phyloP scores from a whole-genome alignment of 176 grass and related monocot genomes.

The Cocos nucifera region DNA sequence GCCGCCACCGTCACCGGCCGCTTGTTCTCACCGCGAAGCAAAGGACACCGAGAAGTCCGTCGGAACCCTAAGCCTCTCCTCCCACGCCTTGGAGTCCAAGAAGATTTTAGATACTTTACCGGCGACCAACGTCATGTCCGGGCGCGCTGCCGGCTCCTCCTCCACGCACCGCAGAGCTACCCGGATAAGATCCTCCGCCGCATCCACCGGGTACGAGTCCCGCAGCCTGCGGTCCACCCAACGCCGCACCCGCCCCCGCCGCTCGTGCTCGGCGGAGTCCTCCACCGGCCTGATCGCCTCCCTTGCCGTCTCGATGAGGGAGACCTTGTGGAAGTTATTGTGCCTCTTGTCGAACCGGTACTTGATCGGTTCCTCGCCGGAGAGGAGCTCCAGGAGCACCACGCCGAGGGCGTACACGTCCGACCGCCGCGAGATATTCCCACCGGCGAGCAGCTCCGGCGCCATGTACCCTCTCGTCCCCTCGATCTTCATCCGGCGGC shows the following conservation, averaged over 20 bases:
- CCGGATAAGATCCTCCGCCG: conserved; percentile 35
- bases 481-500: conserved; percentile 13
- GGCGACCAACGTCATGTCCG: conserved; percentile 60
- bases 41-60: conserved; percentile 45
- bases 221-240: conserved; percentile 55
- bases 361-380: conserved; percentile 40
- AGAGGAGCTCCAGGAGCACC: conserved; percentile 52
- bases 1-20: not conserved
- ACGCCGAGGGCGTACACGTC: conserved; percentile 58
- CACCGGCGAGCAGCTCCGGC: conserved; percentile 17
- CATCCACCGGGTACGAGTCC: conserved; percentile 61
- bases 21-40: conserved; percentile 33
- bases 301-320: conserved; percentile 43
- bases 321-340: conserved; percentile 29
- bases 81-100: conserved; percentile 44
- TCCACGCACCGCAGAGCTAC: conserved; percentile 48
- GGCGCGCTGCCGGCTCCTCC: conserved; percentile 8
- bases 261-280: conserved; percentile 4
- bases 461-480: conserved; percentile 27
- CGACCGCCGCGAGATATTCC: conserved; percentile 7
- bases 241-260: conserved; percentile 22
- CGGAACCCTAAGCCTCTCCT: conserved; percentile 29
- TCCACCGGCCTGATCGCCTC: conserved; percentile 22
- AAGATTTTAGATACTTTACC: conserved; percentile 64
- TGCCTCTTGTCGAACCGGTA: conserved; percentile 39